Evolutionary conservation across 306 rosid genomes (phyloP).

Genomic region (Argentina anserina): DNA sequence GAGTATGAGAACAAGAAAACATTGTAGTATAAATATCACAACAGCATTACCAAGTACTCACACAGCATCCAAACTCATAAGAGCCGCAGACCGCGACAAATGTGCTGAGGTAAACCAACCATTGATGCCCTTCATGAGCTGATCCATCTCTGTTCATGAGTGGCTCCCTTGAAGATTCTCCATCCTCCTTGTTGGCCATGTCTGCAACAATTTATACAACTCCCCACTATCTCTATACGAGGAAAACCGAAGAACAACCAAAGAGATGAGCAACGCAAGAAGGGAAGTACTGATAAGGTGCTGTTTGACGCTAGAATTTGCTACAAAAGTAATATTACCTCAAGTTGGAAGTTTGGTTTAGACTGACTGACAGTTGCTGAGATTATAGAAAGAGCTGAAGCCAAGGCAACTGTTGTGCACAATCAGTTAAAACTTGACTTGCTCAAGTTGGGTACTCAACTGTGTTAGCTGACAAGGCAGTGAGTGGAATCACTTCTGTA

Average conservation of each 20-base stretch:
- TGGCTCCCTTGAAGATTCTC: slow-evolving; percentile 41
- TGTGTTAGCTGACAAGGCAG: background rate
- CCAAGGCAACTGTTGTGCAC: background rate
- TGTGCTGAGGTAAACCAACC: slow-evolving; percentile 87
- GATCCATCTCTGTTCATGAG: slow-evolving; percentile 34
- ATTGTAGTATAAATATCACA: background rate
- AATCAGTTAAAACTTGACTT: background rate
- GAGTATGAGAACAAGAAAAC: slow-evolving; percentile 7
- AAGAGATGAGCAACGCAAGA: background rate
- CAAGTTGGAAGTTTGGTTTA: background rate
- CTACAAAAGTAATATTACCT: background rate
- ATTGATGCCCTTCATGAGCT: slow-evolving; percentile 41
- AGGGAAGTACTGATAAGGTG: background rate
- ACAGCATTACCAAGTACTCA: slow-evolving; percentile 23
- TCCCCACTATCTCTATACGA: background rate
- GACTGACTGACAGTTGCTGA: slow-evolving; percentile 7
- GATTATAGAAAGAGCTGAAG: background rate
- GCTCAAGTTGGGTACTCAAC: background rate
- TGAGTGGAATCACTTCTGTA: background rate
- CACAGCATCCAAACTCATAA: slow-evolving; percentile 79
- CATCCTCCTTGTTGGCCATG: slow-evolving; percentile 54
- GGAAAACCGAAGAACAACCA: background rate
- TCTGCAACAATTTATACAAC: slow-evolving; percentile 8
- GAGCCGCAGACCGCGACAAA: slow-evolving; percentile 85
- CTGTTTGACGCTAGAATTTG: background rate